Percentiles rank a stretch among this genome's conserved stretches.
Evolutionary conservation across 2,329 filamentous ascomycete species (phyloP).

Genomic region (Parastagonospora nodorum): DNA sequence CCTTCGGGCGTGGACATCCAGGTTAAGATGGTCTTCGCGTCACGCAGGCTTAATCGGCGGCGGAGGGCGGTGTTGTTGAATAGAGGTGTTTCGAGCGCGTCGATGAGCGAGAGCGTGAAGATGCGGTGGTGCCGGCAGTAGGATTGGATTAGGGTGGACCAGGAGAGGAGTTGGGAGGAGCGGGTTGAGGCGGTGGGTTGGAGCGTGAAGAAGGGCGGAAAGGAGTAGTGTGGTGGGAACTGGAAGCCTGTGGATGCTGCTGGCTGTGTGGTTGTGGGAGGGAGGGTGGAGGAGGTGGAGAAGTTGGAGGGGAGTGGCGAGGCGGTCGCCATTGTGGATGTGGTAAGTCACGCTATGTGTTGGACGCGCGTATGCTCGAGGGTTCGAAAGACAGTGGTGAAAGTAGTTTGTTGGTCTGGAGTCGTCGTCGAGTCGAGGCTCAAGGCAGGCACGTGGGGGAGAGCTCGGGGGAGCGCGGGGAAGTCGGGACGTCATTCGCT

Average conservation of each 20-base stretch:
- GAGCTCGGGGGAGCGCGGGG: conserved; percentile 13
- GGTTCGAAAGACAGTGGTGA: too few relatives aligned
- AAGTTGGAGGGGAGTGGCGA: conserved; percentile 8
- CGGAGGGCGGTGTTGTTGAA: conserved; percentile 56
- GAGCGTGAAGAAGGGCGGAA: conserved; percentile 84
- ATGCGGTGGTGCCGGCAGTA: conserved; percentile 81
- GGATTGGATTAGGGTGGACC: conserved; percentile 81
- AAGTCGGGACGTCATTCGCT: conserved; percentile 25
- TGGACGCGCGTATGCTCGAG: too few relatives aligned
- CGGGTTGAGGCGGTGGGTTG: conserved; percentile 76
- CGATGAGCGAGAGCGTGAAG: conserved; percentile 73
- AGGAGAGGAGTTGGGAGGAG: conserved; percentile 79
- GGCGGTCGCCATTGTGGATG: conserved; percentile 18
- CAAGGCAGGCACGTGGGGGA: neutral
- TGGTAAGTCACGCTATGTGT: too few relatives aligned
- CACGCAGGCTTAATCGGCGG: conserved; percentile 56
- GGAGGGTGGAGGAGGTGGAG: conserved; percentile 9
- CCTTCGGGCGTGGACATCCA: conserved; percentile 61
- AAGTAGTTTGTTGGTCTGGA: neutral
- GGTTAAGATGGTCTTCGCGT: conserved; percentile 59
- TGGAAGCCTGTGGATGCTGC: conserved; percentile 36
- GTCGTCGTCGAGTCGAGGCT: neutral
- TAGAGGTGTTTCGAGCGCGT: conserved; percentile 58
- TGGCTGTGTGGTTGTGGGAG: conserved; percentile 11
- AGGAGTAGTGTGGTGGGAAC: conserved; percentile 65